These are phyloP conservation scores for Penicillium sp. DNA, from an alignment of 2,329 filamentous ascomycete genomes.

Conservation along the genomic window DNA sequence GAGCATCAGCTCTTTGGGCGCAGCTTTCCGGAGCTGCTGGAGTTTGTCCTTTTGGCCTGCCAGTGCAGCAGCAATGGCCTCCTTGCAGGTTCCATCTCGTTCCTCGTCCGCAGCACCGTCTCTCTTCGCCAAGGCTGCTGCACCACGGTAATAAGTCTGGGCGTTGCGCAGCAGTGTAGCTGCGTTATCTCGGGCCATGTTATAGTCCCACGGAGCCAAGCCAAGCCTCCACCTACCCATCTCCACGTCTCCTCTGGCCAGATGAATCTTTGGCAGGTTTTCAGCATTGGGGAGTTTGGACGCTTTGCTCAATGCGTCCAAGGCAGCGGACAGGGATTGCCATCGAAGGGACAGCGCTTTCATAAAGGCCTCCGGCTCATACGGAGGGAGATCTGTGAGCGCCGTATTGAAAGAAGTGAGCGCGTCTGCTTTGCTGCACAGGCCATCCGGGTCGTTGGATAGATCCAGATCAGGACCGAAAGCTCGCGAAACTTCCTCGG, in stretches of 20 bases:
- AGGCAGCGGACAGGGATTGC: conserved; percentile 46
- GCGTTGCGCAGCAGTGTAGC: conserved; percentile 48
- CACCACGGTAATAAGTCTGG: conserved; percentile 51
- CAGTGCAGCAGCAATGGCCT: conserved; percentile 43
- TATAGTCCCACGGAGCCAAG: conserved; percentile 36
- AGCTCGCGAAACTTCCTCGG: conserved; percentile 35
- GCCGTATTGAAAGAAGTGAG: conserved; percentile 48
- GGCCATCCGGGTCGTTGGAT: conserved; percentile 40
- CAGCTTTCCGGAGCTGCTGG: conserved; percentile 29
- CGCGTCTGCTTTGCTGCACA: conserved; percentile 50
- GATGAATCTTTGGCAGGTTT: conserved; percentile 46
- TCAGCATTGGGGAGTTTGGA: conserved; percentile 45
- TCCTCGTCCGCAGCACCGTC: conserved; percentile 38
- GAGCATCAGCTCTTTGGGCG: conserved; percentile 33
- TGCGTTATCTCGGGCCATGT: conserved; percentile 38
- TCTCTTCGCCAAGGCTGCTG: conserved; percentile 34
- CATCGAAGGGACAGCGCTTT: conserved; percentile 39
- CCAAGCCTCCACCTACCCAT: conserved; percentile 47
- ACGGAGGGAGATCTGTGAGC: conserved; percentile 30
- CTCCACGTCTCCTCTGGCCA: conserved; percentile 49
- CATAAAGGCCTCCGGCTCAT: conserved; percentile 25
- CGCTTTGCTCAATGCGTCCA: conserved; percentile 44
- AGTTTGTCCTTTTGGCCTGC: conserved; percentile 34
- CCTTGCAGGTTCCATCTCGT: conserved; percentile 41
- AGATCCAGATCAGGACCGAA: conserved; percentile 38